Percentiles rank a stretch among this genome's conserved stretches.
phyloP scores from a whole-genome alignment of 148 eudicot species.

The Rhododendron vialii region DNA sequence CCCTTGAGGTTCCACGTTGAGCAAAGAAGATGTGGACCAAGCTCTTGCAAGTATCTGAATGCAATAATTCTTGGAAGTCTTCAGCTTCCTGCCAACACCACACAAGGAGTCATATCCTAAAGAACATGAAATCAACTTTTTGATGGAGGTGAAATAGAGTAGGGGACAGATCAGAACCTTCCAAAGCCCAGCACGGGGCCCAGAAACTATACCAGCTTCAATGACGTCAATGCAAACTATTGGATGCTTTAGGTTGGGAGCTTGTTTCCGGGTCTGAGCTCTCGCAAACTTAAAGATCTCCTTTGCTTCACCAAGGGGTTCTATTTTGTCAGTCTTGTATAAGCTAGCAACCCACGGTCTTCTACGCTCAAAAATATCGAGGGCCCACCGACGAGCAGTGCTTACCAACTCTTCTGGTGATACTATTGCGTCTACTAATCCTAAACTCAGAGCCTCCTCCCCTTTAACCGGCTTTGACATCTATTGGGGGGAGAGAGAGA shows the following conservation, averaged over 20 bases:
- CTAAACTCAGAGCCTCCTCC: constrained; percentile 75
- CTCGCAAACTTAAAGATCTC: constrained; percentile 86
- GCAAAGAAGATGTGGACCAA: constrained; percentile 90
- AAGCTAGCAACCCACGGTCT: constrained; percentile 86
- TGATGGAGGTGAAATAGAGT: neutral
- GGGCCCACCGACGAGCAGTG: constrained; percentile 83
- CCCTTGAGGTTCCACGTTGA: constrained; percentile 94
- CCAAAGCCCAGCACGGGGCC: constrained; percentile 90
- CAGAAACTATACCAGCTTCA: constrained; percentile 84
- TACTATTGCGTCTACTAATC: constrained; percentile 87
- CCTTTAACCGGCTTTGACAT: constrained; percentile 77
- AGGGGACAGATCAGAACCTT: constrained; percentile 38
- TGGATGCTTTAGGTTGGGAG: constrained; percentile 85
- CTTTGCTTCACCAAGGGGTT: constrained; percentile 83
- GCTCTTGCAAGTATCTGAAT: constrained; percentile 87
- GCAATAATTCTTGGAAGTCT: constrained; percentile 61
- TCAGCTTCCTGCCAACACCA: constrained; percentile 63
- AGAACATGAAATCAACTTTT: neutral
- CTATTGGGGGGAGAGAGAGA: constrained; percentile 27
- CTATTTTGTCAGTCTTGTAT: constrained; percentile 76
- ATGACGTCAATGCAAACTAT: constrained; percentile 79
- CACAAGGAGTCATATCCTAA: neutral
- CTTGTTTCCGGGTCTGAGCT: constrained; percentile 69
- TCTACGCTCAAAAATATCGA: constrained; percentile 71
- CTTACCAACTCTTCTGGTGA: constrained; percentile 58